Base-by-base conservation (phyloP, 164 flowering plant genomes). In the Malania oleifera region DNA sequence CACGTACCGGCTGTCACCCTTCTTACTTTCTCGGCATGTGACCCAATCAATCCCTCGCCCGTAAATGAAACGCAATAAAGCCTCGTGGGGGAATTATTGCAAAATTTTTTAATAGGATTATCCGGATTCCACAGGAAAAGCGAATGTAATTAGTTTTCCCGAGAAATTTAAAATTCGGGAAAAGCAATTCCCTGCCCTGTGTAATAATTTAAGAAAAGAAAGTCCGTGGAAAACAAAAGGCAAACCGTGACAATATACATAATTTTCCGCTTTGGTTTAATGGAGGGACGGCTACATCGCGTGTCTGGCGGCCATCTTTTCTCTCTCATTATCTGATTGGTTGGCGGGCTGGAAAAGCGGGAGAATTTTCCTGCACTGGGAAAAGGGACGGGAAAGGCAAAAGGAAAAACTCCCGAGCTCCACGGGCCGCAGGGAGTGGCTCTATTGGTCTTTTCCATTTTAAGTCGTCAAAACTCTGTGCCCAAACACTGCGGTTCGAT, bases 261-360 rank as follows among this genome's bases (percentile, higher is more conserved):
- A 4, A 31, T 9, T 31, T 31, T 31, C 35, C 4, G 6, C 9
- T 31, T 31, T 31, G 24, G 10, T 49, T 49, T 9, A 49, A 49
- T 49, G 27, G 15, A 49, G 6, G 52, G 25, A 18, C 13, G 31
- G 31, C 52, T 26, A 49, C 1, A 49, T 49, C 52, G 52, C 52
- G 52, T 49, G 52, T 49, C 52, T 49, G 52, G 25, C 52, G 23
- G 18, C 11, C n/a, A n/a, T n/a, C n/a, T n/a, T n/a, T n/a, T n/a
- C n/a, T 24, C 31, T 18, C 6, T 44, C 22, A 5, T 2, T n/a
- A 9, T 31, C 6, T 9, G 35, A 31, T 31, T 31, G 35, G 35
- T 31, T 31, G 35, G 35, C 9, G 4, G 4, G 35, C 9, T 31
- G 35, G 9, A 31, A 31, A 31, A 4, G 35, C 9, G 35, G 6